Evolutionary conservation across 805 yeast genomes (phyloP).

Genomic region (Candida krabiensis): DNA sequence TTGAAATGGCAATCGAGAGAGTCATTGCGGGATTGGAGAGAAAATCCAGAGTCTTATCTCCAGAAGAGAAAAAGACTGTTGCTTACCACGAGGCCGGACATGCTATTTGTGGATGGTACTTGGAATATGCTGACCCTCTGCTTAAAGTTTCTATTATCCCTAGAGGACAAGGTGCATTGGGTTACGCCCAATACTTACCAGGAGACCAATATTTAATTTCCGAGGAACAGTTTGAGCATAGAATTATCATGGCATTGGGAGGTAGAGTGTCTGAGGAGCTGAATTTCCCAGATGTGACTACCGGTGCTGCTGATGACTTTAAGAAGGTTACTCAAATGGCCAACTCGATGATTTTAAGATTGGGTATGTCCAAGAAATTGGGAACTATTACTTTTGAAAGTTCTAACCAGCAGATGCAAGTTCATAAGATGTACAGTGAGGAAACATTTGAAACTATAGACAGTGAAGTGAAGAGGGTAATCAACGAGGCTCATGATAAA

Average conservation of each 20-base stretch:
- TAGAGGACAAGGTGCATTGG: constrained; percentile 94
- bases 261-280: constrained; percentile 97
- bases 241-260: constrained; percentile 96
- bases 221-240: constrained; percentile 70
- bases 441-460: constrained; percentile 82
- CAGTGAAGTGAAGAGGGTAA: constrained; percentile 75
- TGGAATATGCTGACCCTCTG: constrained; percentile 88
- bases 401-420: constrained; percentile 51
- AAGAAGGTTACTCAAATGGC: constrained; percentile 95
- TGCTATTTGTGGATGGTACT: constrained; percentile 97
- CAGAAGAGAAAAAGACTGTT: constrained; percentile 84
- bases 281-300: constrained; percentile 86
- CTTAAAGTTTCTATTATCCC: constrained; percentile 96
- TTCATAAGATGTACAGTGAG: constrained; percentile 81
- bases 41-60: constrained; percentile 77
- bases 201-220: constrained; percentile 83
- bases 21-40: constrained; percentile 95
- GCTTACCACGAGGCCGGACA: constrained; percentile 99
- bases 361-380: constrained; percentile 87
- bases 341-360: constrained; percentile 83
- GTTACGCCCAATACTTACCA: constrained; percentile 96
- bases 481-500: constrained; percentile 68
- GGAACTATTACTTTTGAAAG: constrained; percentile 84
- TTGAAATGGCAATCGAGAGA: constrained; percentile 95
- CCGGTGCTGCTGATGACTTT: constrained; percentile 96